Evolutionary conservation across 352 stramenopile genomes (phyloP).

Genomic region (Discostella stelligera): DNA sequence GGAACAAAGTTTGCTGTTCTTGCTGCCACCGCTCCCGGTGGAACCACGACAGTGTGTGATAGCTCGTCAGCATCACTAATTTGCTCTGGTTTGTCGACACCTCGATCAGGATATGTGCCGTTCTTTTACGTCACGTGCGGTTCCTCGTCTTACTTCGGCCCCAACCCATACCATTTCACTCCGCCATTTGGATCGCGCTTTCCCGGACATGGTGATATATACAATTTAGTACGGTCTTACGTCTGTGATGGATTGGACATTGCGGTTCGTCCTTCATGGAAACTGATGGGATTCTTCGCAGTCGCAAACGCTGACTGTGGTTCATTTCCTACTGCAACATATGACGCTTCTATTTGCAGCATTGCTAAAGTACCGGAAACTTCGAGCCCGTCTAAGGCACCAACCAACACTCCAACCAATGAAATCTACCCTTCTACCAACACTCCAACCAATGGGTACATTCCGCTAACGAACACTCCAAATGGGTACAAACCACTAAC

Average conservation of each 20-base stretch:
- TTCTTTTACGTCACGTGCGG: conserved; percentile 29
- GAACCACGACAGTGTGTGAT: conserved; percentile 1
- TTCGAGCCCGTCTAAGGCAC: not conserved
- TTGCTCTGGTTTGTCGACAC: conserved; percentile 14
- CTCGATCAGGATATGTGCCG: not conserved
- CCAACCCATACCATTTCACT: conserved; percentile 23
- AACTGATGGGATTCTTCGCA: conserved; percentile 28
- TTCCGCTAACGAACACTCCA: no score
- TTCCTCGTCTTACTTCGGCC: conserved; percentile 14
- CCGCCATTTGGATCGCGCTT: conserved; percentile 1
- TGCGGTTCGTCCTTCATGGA: conserved; percentile 13
- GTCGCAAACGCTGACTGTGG: not conserved
- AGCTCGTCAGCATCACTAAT: not conserved
- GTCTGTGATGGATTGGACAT: conserved; percentile 9
- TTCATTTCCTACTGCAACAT: conserved; percentile 6
- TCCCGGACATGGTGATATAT: conserved; percentile 6
- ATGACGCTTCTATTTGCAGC: conserved; percentile 3
- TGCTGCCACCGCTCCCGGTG: not conserved
- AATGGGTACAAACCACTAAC: no score
- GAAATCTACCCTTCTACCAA: no score
- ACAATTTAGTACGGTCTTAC: conserved; percentile 14
- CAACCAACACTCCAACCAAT: not conserved
- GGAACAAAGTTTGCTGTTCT: not conserved
- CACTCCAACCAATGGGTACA: no score
- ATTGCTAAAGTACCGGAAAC: not conserved